Conservation (phyloP, 768 basidiomycete species). For the Rhodotorula sphaerocarpa region DNA sequence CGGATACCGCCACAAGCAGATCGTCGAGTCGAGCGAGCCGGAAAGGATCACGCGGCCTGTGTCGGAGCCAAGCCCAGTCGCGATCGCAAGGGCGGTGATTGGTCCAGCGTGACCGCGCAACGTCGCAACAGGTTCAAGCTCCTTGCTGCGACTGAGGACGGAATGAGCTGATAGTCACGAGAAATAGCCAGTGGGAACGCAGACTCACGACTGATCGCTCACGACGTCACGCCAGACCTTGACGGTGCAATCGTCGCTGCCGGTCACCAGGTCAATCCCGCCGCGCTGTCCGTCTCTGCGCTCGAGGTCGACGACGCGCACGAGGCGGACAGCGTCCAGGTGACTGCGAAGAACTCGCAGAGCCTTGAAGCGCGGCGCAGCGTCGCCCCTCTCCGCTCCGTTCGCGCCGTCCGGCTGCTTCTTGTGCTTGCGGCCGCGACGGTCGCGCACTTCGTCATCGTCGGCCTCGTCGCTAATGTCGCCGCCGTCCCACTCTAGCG, state of each 20-base stretch:
- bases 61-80: slow-evolving; percentile 48
- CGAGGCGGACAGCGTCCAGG: slow-evolving; percentile 79
- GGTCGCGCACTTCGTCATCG: slow-evolving; percentile 37
- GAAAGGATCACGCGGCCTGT: slow-evolving; percentile 73
- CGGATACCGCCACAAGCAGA: slow-evolving; percentile 83
- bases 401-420: slow-evolving; percentile 46
- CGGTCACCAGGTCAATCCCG: slow-evolving; percentile 84
- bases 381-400: slow-evolving; percentile 44
- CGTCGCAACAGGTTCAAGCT: slow-evolving; percentile 86
- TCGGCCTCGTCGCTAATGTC: slow-evolving; percentile 49
- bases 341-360: slow-evolving; percentile 53
- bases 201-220: too few relatives aligned
- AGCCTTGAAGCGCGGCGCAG: neutral
- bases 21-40: slow-evolving; percentile 84
- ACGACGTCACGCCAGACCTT: slow-evolving; percentile 90
- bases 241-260: slow-evolving; percentile 87
- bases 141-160: slow-evolving; percentile 48
- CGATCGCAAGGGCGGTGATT: slow-evolving; percentile 56
- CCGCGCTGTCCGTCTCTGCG: slow-evolving; percentile 17
- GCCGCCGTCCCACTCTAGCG: slow-evolving; percentile 49
- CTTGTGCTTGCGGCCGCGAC: slow-evolving; percentile 48
- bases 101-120: slow-evolving; percentile 86
- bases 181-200: too few relatives aligned
- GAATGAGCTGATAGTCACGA: neutral
- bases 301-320: slow-evolving; percentile 68